phyloP scores from a whole-genome alignment of 805 yeast species.

The Danielozyma ontarioensis region DNA sequence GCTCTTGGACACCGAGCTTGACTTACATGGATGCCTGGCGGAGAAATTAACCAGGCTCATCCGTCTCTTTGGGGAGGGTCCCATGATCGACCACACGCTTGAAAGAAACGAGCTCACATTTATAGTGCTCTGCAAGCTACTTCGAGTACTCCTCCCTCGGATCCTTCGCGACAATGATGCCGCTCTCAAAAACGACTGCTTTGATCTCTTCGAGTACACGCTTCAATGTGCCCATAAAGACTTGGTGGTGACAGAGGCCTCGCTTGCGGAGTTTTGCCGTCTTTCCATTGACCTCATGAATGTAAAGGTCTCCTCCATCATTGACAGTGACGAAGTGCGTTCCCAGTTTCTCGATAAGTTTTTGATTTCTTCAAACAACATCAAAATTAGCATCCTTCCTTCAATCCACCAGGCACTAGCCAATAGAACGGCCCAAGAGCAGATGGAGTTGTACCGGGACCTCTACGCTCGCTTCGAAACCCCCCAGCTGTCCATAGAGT shows the following conservation, averaged over 20 bases:
- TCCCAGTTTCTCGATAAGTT: constrained; percentile 15
- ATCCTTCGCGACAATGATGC: constrained; percentile 20
- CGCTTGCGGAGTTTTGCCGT: constrained; percentile 24
- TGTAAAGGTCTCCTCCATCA: constrained; percentile 18
- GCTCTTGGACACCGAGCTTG: neutral
- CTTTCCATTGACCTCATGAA: constrained; percentile 26
- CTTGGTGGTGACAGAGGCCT: constrained; percentile 34
- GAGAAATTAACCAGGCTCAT: constrained; percentile 10
- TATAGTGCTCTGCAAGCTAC: constrained; percentile 24
- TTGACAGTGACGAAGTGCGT: constrained; percentile 11
- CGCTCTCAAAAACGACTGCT: constrained; percentile 34
- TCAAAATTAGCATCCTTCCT: constrained; percentile 12
- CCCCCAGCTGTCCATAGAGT: constrained; percentile 37
- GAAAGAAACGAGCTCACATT: constrained; percentile 40
- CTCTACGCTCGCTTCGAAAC: constrained; percentile 21
- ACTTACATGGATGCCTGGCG: constrained; percentile 1
- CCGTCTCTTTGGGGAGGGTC: constrained; percentile 26
- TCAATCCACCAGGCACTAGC: too few species aligned
- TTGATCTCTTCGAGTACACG: constrained; percentile 46
- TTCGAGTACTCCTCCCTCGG: constrained; percentile 15
- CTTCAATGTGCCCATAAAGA: constrained; percentile 33
- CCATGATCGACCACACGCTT: constrained; percentile 19
- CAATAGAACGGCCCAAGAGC: too few species aligned
- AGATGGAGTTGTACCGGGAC: constrained; percentile 22
- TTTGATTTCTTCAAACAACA: constrained; percentile 9